Evolutionary conservation across 2,329 filamentous ascomycete genomes (phyloP), one percentile per base, ranked within the genome.

Genomic region (Cadophora gregata): DNA sequence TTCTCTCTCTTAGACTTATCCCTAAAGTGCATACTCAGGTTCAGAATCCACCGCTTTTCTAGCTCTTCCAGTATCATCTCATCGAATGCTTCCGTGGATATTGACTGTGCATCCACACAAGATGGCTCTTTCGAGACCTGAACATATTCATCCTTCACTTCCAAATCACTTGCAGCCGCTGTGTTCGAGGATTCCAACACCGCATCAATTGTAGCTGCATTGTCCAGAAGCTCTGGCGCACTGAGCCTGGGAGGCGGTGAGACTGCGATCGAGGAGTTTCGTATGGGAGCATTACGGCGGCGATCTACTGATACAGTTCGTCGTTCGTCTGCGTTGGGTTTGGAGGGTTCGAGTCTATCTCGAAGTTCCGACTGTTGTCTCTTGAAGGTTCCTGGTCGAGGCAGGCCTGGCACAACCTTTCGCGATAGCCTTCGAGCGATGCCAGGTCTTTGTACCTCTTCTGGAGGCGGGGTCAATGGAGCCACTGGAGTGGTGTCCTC

Each of bases 1-100:
- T 99, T 99, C 79, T 99, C 96, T 51, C 95, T 87, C 73, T 92
- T 92, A 14, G 94, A 96, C 74, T 91, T 90, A 80, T 99, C 96
- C 67, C 94, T 88, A 78, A 97, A 99, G 78, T 97, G 93, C 96
- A 99, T 97, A 79, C 93, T 97, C 67, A 98, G 85, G 76, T 99
- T 99, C 72, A 99, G 83, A 67, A 99, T 98, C 96, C 96, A 99
- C 75, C 87, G 90, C 68, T 85, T 87, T 75, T 97, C 93, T 64
- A 97, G 85, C 78, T 98, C 95, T 69, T 92, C 88, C 70, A 91
- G 88, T 71, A 97, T 85, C 73, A 87, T 83, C 62, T 83, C 81
- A 62, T 91, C 87, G 74, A 91, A 86, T 19, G 75, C 70, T 63
- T 71, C 75, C 50, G 71, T 74, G 62, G 75, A 74, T 63, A 77